Evolutionary conservation across 768 basidiomycete genomes (phyloP).

Genomic region (Amyloporia xantha): DNA sequence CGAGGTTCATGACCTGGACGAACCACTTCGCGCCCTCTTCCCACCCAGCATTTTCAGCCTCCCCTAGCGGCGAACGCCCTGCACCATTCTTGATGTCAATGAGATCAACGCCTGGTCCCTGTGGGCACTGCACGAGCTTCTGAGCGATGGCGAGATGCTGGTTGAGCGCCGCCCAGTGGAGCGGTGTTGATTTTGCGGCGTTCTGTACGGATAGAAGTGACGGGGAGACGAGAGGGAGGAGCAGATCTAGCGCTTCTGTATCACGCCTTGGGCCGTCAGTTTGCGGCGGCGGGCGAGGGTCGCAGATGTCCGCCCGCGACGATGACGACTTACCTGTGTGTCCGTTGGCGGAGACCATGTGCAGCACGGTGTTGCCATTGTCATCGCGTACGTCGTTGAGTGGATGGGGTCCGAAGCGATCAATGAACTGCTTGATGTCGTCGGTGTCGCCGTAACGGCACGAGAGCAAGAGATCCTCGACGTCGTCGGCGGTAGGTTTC

Average conservation of each 20-base stretch:
- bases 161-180: conserved; percentile 92
- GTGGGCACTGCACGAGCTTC: conserved; percentile 48
- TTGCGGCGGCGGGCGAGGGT: neutral
- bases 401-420: conserved; percentile 44
- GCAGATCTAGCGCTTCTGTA: conserved; percentile 68
- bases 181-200: conserved; percentile 66
- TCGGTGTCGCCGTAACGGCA: conserved; percentile 87
- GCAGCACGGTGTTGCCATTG: conserved; percentile 72
- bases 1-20: conserved; percentile 74
- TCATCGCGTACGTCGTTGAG: conserved; percentile 57
- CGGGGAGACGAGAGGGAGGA: conserved; percentile 55
- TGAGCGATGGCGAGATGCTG: conserved; percentile 59
- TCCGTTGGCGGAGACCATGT: conserved; percentile 88
- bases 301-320: no score
- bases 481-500: conserved; percentile 30
- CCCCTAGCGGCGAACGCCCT: conserved; percentile 71
- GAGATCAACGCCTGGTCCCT: conserved; percentile 55
- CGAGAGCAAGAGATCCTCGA: conserved; percentile 74
- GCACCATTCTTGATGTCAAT: conserved; percentile 74
- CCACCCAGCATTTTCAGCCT: conserved; percentile 76
- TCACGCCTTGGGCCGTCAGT: conserved; percentile 41
- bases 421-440: conserved; percentile 63
- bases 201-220: conserved; percentile 59
- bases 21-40: conserved; percentile 82
- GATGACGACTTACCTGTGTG: conserved; percentile 57